Evolutionary conservation across 2,329 filamentous ascomycete genomes (phyloP).

Genomic region (Tolypocladium pustulatum): DNA sequence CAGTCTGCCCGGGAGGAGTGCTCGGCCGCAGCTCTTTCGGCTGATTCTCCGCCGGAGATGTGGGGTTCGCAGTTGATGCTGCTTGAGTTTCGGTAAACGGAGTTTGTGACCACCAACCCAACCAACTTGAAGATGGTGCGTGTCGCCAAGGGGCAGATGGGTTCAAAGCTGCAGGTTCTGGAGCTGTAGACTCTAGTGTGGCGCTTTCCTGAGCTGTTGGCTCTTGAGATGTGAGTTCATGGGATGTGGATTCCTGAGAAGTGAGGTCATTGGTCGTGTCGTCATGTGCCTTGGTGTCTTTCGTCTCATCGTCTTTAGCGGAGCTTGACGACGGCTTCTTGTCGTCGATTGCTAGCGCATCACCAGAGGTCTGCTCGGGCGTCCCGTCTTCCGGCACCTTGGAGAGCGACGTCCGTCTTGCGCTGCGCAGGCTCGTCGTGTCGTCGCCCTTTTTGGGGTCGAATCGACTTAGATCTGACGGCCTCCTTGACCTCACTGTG

Average conservation of each 20-base stretch:
- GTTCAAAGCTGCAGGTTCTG: conserved; percentile 3
- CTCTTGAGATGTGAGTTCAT: conserved; percentile 1
- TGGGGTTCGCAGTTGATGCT: background rate
- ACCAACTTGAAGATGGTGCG: conserved; percentile 36
- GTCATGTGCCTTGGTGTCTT: conserved; percentile 1
- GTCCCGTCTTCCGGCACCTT: conserved; percentile 14
- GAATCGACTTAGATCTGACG: conserved; percentile 40
- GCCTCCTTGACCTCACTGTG: conserved; percentile 33
- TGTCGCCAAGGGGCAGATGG: conserved; percentile 6
- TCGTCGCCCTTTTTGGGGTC: conserved; percentile 31
- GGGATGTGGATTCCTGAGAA: conserved; percentile 1
- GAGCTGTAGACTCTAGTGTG: background rate
- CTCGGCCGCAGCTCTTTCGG: conserved; percentile 8
- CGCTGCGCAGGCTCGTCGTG: conserved; percentile 17
- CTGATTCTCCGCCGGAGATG: conserved; percentile 3
- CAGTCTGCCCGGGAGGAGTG: conserved; percentile 12
- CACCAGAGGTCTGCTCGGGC: background rate
- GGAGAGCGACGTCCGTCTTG: conserved; percentile 10
- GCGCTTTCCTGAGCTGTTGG: background rate
- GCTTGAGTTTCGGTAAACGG: conserved; percentile 9
- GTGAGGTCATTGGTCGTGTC: background rate
- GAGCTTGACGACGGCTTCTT: background rate
- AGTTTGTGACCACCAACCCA: conserved; percentile 37
- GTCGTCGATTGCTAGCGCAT: background rate
- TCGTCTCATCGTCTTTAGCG: background rate